These are phyloP conservation scores for Trichoderma reesei DNA, from an alignment of 495 filamentous ascomycete genomes.

Conservation along the genomic window DNA sequence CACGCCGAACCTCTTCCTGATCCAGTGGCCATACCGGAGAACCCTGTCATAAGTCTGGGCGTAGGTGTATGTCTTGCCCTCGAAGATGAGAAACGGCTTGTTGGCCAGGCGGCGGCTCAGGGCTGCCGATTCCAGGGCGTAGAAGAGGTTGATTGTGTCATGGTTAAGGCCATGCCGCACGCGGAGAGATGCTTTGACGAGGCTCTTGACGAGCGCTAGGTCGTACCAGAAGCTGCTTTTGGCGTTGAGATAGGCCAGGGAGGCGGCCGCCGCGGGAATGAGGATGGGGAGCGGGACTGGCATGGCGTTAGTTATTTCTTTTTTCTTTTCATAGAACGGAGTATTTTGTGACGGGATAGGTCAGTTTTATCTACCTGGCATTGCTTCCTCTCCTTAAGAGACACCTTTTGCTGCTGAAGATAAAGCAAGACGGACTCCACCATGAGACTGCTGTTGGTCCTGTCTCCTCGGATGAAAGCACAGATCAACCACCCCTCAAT, in stretches of 20 bases:
- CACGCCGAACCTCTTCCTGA: conserved; percentile 60
- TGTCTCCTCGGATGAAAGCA: background rate
- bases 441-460: too few species aligned
- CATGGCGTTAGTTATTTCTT: background rate
- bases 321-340: background rate
- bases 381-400: too few species aligned
- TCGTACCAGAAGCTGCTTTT: conserved; percentile 61
- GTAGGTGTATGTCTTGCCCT: conserved; percentile 70
- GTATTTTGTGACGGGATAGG: background rate
- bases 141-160: conserved; percentile 67
- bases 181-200: conserved; percentile 34
- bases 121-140: conserved; percentile 63
- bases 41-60: conserved; percentile 65
- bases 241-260: conserved; percentile 75
- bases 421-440: too few species aligned
- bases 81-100: conserved; percentile 59
- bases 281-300: conserved; percentile 43
- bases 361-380: too few species aligned
- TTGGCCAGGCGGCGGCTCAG: conserved; percentile 44
- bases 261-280: conserved; percentile 55
- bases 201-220: conserved; percentile 38
- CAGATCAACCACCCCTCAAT: background rate
- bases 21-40: conserved; percentile 73
- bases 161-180: conserved; percentile 36
- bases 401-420: too few species aligned